Percentiles rank a stretch among this genome's conserved stretches.
These are phyloP conservation scores for Apiospora koreana DNA, from an alignment of 2,329 filamentous ascomycete genomes.

Conservation along the genomic window DNA sequence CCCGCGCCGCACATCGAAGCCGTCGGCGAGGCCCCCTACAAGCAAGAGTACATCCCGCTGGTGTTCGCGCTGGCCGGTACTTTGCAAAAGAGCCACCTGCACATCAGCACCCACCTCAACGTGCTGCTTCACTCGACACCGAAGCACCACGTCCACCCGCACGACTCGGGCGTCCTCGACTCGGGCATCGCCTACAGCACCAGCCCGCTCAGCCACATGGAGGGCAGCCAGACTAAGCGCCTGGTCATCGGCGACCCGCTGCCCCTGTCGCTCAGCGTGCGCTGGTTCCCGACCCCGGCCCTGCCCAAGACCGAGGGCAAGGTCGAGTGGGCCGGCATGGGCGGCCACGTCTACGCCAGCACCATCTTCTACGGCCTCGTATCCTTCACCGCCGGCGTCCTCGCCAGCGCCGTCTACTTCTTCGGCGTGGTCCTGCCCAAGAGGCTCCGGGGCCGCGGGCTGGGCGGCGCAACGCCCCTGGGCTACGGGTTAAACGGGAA, in stretches of 20 bases:
- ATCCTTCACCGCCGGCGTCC: conserved; percentile 56
- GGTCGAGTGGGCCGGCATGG: conserved; percentile 66
- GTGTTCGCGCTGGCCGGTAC: conserved; percentile 89
- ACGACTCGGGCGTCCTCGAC: conserved; percentile 77
- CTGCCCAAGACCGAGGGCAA: conserved; percentile 68
- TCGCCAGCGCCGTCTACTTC: conserved; percentile 59
- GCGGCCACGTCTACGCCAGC: conserved; percentile 63
- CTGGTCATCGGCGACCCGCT: conserved; percentile 87
- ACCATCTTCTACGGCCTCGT: conserved; percentile 64
- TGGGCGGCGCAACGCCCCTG: conserved; percentile 60
- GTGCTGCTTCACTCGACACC: conserved; percentile 75
- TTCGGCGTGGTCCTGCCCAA: conserved; percentile 60
- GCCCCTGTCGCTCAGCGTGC: conserved; percentile 75
- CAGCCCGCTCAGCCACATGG: conserved; percentile 65
- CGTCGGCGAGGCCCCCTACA: conserved; percentile 50
- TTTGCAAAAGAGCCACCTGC: conserved; percentile 84
- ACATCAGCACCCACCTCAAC: conserved; percentile 88
- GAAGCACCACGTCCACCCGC: conserved; percentile 62
- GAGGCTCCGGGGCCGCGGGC: conserved; percentile 48
- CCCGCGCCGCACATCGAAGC: conserved; percentile 61
- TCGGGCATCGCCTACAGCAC: conserved; percentile 87
- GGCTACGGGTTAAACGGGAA: conserved; percentile 47
- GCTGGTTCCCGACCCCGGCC: conserved; percentile 80
- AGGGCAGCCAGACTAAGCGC: conserved; percentile 55
- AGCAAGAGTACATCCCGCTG: conserved; percentile 73